Conservation (phyloP, 768 basidiomycete species). For the Jaapia argillacea region DNA sequence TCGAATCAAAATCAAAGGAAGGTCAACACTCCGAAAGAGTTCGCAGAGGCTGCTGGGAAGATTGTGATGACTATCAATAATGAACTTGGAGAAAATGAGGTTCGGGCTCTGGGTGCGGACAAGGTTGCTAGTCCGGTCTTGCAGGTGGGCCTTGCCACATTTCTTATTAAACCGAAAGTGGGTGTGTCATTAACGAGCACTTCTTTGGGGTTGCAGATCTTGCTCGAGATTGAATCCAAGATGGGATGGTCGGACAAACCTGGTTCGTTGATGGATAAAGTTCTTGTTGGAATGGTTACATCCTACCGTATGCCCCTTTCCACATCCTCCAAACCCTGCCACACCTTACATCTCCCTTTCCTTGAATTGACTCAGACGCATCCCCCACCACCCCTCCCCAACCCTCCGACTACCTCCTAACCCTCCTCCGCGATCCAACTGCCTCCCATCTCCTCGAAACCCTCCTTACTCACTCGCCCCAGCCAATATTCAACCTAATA, state of each 20-base stretch:
- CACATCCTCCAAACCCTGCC: constrained; percentile 79
- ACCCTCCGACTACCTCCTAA: constrained; percentile 69
- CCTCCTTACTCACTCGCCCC: constrained; percentile 54
- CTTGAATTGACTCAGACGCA: too few species aligned
- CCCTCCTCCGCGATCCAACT: constrained; percentile 76
- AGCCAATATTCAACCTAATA: too few species aligned
- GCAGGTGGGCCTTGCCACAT: constrained; percentile 35
- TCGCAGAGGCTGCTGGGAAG: constrained; percentile 30
- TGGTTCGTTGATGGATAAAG: constrained; percentile 73
- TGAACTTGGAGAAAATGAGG: constrained; percentile 56
- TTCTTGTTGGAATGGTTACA: constrained; percentile 68
- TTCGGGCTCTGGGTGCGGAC: constrained; percentile 65
- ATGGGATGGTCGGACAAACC: constrained; percentile 43
- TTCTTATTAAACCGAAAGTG: neutral
- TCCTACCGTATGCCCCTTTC: constrained; percentile 54
- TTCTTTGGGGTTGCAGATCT: constrained; percentile 37
- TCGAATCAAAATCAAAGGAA: constrained; percentile 11
- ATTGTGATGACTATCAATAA: constrained; percentile 44
- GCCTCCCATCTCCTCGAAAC: constrained; percentile 89
- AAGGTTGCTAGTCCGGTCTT: constrained; percentile 71
- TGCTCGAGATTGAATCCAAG: constrained; percentile 76
- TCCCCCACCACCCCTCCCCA: too few species aligned
- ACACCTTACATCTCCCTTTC: constrained; percentile 81
- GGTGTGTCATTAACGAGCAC: constrained; percentile 3
- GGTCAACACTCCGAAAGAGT: constrained; percentile 36